Base-by-base conservation (phyloP, 83 land plant species). In the Picea mariana region DNA sequence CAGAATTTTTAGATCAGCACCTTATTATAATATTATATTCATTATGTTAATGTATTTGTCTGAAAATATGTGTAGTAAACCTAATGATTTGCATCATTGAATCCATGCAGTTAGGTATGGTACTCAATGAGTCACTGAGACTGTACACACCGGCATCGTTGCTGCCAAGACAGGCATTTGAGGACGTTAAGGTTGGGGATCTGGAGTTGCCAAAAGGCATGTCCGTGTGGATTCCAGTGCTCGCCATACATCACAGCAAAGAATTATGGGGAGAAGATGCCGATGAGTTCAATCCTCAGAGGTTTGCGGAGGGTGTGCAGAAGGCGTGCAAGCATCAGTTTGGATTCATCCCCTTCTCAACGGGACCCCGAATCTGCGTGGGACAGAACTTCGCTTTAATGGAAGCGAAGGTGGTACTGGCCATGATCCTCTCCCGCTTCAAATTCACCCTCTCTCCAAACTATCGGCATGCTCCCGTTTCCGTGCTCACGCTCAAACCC, bases 361-460 rank as follows among this genome's bases (percentile, higher is more conserved):
- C 89, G 3, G 98, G 98, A 3, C 95, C 96, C 5, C 44, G 98
- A 23, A 87, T 88, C 65, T 95, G 98, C 79, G 86, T 95, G 1
- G 98, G 98, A 27, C 98, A 95, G 82, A 67, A 88, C 5, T 95
- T 90, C 73, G 96, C 98, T 31, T 60, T 95, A 81, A 91, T 93
- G 94, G 98, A 95, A 81, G 91, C 98, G 20, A 95, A 93, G 86
- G 86, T 93, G 60, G 88, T 90, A 17, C 66, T 95, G 44, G 85
- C 98, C 62, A 91, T 89, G 90, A 80, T 95, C 6, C 86, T 95
- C 9, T 81, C 86, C 9, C 67, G 77, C 23, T 93, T 92, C 83
- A 84, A 84, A 65, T 95, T 95, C 83, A 73, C 82, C 3, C 82
- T 95, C 40, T 91, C 98, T 0, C 88, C 88, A 11, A 89, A 82